Evolutionary conservation across 768 basidiomycete genomes (phyloP), one percentile per base, ranked within the genome.

Genomic region (Psilocybe sp.): DNA sequence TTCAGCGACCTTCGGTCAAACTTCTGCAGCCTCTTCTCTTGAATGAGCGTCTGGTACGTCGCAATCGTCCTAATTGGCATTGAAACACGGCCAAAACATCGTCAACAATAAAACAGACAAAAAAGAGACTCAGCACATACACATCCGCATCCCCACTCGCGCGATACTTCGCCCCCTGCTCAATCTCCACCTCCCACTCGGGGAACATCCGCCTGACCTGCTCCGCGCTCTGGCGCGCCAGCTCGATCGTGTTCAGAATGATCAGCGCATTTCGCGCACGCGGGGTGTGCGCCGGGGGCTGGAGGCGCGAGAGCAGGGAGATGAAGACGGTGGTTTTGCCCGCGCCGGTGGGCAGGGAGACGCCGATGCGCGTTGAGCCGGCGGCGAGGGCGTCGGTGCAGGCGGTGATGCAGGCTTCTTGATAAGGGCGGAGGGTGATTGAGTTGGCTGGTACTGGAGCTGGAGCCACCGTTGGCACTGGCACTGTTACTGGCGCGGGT

Each of bases 241-340:
- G 82, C 64, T 98, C 94, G 15, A 95, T 72, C 56, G 84, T 90
- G 56, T 92, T 93, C 34, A 98, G 94, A 23, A 98, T 77, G 54
- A 98, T 84, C 51, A 98, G 69, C 6, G 89, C 81, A 42, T 78
- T 72, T 16, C 70, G 76, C 14, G 83, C 85, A 16, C 60, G 48
- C 12, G 75, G 69, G 34, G 74, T 70, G 6, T 63, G 60, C 3
- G 51, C 40, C 1, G 80, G 78, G 6, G 82, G 61, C 6, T 64
- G 51, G 28, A 96, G 75, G 5, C 82, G 78, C 8, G 84, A 81
- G 15, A 96, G 75, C 16, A 98, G 80, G 3, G 83, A 81, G 34
- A 94, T 82, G 68, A 98, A 98, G 46, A 97, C 87, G 0, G 91
- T 89, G 0, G 95, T 98, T 68, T 98, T 98, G 4, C 84, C 84